Conservation (phyloP, 23 red algal genomes). For the Pyropia haitanensis region DNA sequence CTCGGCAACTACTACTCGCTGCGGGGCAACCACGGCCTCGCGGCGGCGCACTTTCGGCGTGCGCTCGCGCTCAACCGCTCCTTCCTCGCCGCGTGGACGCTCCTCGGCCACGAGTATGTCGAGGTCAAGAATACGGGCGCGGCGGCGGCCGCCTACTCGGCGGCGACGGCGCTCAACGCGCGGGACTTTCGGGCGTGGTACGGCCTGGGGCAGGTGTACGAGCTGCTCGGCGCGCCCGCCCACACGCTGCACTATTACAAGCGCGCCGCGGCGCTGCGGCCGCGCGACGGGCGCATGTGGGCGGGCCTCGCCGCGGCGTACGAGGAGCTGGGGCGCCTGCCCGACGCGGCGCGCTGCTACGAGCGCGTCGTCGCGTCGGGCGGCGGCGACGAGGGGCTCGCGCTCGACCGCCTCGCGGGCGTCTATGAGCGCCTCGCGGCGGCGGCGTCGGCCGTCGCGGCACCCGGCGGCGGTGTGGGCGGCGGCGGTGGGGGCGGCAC, state of each 20-base stretch:
- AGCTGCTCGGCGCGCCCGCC: slow-evolving; percentile 78
- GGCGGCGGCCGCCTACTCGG: slow-evolving; percentile 80
- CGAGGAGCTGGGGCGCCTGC: slow-evolving; percentile 55
- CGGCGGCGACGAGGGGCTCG: slow-evolving; percentile 30
- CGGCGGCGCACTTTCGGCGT: slow-evolving; percentile 77
- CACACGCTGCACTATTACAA: slow-evolving; percentile 94
- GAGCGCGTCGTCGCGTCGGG: slow-evolving; percentile 59
- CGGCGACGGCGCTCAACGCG: slow-evolving; percentile 79
- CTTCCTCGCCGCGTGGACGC: slow-evolving; percentile 84
- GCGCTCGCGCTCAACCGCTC: slow-evolving; percentile 83
- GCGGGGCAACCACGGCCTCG: slow-evolving; percentile 85
- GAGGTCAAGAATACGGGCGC: slow-evolving; percentile 94
- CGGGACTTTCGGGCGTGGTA: slow-evolving; percentile 94
- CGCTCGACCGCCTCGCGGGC: slow-evolving; percentile 33
- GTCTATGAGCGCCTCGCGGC: slow-evolving; percentile 45
- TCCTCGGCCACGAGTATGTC: slow-evolving; percentile 98
- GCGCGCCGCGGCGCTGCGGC: slow-evolving; percentile 78
- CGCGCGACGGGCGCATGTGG: slow-evolving; percentile 90
- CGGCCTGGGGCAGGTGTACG: slow-evolving; percentile 91
- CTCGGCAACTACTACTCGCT: slow-evolving; percentile 97
- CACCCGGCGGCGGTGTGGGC: no score
- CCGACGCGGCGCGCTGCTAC: slow-evolving; percentile 62
- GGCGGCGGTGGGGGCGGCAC: no score
- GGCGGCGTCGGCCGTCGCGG: neutral
- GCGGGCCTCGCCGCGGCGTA: slow-evolving; percentile 61